Evolutionary conservation across 108 stramenopile species (phyloP), one percentile per base, ranked within the genome.

Genomic region (Skeletonema costatum): DNA sequence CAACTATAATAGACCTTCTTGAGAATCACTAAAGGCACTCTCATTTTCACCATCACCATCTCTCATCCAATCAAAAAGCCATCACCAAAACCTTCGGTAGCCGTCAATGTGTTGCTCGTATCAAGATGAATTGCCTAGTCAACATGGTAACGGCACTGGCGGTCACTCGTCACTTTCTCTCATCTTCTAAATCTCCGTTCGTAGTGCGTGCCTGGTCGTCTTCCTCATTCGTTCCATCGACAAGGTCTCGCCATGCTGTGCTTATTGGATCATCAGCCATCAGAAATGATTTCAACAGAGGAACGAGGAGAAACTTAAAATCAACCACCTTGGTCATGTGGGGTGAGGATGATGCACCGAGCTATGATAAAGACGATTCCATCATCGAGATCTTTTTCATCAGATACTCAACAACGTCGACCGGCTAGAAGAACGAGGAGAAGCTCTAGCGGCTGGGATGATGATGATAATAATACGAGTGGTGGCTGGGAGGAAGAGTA

Each of bases 381-480:
- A 63, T 19, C 62, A 6, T 63, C 62, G 6, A 63, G 38, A 41
- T 41, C 39, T 10, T 63, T 63, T 36, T 63, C 62, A 36, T 63
- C 62, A 36, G 62, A 63, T 38, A 21, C 62, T 32, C 62, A 36
- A 21, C 62, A 63, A 36, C 62, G 62, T 32, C 62, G 62, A 21
- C 62, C 62, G 62, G 31, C 62, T 17, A n/a, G 62, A 19, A 51
- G 50, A 51, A 19, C 50, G 12, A 51, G 50, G n/a, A 63, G 62
- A 63, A 63, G 62, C 38, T 63, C 62, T 5, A 36, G 62, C 38
- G 62, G 62, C 4, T 63, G 62, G 62, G 69, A 71, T 19, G 70
- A 84, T 42, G 75, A 80, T 63, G 74, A 76, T 58, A 19, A 71
- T 62, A 58, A 80, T 42, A 8, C 38, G 38, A 78, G 64, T 59